phyloP scores from a whole-genome alignment of 2,329 filamentous ascomycete species.

The Arthrobotrys musiformis region DNA sequence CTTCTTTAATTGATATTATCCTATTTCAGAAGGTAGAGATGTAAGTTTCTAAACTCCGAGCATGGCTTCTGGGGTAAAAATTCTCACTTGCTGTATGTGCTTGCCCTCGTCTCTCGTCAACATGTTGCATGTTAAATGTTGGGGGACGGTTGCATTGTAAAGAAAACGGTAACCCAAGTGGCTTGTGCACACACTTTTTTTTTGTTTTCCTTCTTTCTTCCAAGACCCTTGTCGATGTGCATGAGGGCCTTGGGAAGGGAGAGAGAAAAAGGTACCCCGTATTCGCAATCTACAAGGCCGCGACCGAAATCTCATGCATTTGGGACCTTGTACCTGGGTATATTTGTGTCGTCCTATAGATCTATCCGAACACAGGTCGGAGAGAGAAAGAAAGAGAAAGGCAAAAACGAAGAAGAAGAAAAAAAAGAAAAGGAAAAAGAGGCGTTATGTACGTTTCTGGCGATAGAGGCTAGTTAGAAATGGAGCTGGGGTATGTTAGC shows the following conservation, averaged over 20 bases:
- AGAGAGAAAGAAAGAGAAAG: background rate
- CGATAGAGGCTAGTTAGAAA: background rate
- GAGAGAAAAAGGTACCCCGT: constrained; percentile 40
- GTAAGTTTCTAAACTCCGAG: background rate
- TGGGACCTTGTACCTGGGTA: constrained; percentile 5
- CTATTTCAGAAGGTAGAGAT: constrained; percentile 15
- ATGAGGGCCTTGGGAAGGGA: constrained; percentile 1
- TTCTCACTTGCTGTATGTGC: background rate
- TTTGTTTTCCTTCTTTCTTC: background rate
- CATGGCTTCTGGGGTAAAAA: background rate
- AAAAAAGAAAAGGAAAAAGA: background rate
- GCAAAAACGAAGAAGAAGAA: background rate
- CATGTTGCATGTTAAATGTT: constrained; percentile 9
- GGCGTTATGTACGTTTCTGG: constrained; percentile 11
- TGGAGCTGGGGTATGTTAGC: background rate
- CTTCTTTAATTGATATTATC: background rate
- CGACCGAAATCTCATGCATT: constrained; percentile 27
- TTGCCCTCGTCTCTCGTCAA: background rate
- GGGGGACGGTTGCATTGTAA: constrained; percentile 12
- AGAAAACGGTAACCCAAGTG: constrained; percentile 5
- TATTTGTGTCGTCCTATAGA: constrained; percentile 17
- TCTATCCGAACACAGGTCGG: constrained; percentile 4
- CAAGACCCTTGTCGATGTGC: background rate
- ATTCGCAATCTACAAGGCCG: constrained; percentile 37
- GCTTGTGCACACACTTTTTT: constrained; percentile 1